A percentile compares a stretch with the other conserved stretches of the same genome.
These are phyloP conservation scores for Hibiscus syriacus DNA, from an alignment of 345 rosid genomes.

Conservation along the genomic window DNA sequence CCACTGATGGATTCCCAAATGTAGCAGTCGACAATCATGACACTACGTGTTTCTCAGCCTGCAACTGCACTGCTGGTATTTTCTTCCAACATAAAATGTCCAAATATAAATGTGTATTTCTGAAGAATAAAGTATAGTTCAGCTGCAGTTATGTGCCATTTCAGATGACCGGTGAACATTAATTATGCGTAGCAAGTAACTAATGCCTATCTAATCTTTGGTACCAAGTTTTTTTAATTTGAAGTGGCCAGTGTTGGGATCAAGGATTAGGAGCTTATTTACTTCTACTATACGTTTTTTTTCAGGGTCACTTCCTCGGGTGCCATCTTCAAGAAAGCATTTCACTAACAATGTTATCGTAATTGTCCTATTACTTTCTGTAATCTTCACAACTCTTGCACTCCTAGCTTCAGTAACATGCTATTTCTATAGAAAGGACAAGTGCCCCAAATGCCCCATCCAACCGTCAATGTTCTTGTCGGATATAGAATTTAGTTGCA, in stretches of 20 bases:
- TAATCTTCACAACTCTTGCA: conserved; percentile 54
- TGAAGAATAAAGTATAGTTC: background rate
- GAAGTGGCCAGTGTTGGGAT: background rate
- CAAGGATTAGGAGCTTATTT: conserved; percentile 12
- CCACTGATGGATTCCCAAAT: conserved; percentile 65
- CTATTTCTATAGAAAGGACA: conserved; percentile 48
- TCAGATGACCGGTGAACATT: background rate
- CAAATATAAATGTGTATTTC: background rate
- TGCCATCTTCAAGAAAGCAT: conserved; percentile 32
- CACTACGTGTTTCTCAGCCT: conserved; percentile 59
- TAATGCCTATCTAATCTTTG: background rate
- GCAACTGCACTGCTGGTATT: conserved; percentile 88
- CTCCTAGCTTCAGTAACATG: conserved; percentile 55
- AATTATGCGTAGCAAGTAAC: background rate
- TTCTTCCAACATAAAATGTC: conserved; percentile 4
- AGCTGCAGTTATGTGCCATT: background rate
- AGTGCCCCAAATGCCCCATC: conserved; percentile 25
- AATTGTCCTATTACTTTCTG: conserved; percentile 48
- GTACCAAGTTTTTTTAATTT: background rate
- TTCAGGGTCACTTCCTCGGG: conserved; percentile 38
- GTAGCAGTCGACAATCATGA: conserved; percentile 34
- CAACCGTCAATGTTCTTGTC: conserved; percentile 46
- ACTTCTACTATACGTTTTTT: conserved; percentile 1
- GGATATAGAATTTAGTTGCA: conserved; percentile 69
- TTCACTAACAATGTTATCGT: conserved; percentile 46